phyloP scores from a whole-genome alignment of 345 rosid species.

The Lepidium africanum region DNA sequence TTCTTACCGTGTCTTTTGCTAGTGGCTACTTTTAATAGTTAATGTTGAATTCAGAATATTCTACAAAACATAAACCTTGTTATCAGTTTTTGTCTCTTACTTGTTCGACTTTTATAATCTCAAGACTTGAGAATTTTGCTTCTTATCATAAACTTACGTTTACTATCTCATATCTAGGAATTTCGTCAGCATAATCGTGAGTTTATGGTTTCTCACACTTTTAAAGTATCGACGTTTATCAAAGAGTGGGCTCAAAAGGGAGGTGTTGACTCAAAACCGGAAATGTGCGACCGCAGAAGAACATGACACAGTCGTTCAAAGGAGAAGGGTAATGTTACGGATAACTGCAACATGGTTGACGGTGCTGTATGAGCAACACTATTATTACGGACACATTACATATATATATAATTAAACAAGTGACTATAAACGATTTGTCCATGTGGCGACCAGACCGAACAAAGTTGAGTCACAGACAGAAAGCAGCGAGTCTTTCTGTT shows the following conservation, averaged over 20 bases:
- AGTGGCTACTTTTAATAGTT: constrained; percentile 18
- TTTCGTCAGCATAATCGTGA: background rate
- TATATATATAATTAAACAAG: background rate
- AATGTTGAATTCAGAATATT: constrained; percentile 11
- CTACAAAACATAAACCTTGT: constrained; percentile 18
- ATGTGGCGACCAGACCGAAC: background rate
- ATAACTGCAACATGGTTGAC: too few species aligned
- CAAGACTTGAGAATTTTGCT: constrained; percentile 12
- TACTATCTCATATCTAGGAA: background rate
- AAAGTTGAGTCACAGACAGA: background rate
- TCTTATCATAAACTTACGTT: background rate
- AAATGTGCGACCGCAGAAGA: too few species aligned
- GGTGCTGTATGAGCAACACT: too few species aligned
- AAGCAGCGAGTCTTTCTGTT: background rate
- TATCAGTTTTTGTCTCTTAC: background rate
- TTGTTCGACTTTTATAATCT: constrained; percentile 10
- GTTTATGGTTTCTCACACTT: background rate
- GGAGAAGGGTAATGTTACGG: too few species aligned
- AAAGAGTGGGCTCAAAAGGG: too few species aligned
- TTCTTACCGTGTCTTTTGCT: background rate
- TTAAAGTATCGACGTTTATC: too few species aligned
- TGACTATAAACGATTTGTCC: background rate
- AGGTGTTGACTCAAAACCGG: background rate
- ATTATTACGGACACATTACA: too few species aligned
- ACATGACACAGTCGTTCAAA: too few species aligned